Evolutionary conservation across 2,329 filamentous ascomycete species (phyloP).

Genomic region (Hypoxylon sp.): DNA sequence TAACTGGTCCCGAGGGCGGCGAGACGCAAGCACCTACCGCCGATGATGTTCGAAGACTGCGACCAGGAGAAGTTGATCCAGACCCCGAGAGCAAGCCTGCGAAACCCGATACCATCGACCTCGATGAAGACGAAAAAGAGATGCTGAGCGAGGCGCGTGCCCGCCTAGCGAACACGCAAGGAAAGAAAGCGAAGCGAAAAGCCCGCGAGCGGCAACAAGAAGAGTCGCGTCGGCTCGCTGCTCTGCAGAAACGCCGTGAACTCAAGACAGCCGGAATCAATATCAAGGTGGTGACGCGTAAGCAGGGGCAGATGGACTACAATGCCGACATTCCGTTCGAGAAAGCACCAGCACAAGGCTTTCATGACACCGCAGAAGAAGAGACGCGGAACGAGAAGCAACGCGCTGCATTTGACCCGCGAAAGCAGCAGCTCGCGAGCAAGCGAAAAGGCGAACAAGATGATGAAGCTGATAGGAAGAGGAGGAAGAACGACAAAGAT

Average conservation of each 20-base stretch:
- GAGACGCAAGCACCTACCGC: conserved; percentile 89
- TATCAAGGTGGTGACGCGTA: conserved; percentile 90
- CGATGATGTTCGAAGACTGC: conserved; percentile 87
- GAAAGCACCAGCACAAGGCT: conserved; percentile 85
- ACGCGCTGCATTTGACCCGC: conserved; percentile 85
- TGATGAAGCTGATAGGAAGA: conserved; percentile 83
- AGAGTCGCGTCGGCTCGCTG: conserved; percentile 87
- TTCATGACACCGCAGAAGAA: conserved; percentile 93
- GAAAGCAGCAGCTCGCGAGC: conserved; percentile 87
- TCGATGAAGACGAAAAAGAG: conserved; percentile 99
- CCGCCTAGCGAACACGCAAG: conserved; percentile 95
- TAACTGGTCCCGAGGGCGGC: conserved; percentile 85
- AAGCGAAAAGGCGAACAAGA: conserved; percentile 93
- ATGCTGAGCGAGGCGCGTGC: conserved; percentile 98
- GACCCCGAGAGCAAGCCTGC: conserved; percentile 97
- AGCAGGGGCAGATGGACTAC: conserved; percentile 99
- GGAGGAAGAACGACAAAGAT: conserved; percentile 88
- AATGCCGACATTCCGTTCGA: conserved; percentile 99
- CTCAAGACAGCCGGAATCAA: conserved; percentile 98
- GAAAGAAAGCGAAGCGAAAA: conserved; percentile 98
- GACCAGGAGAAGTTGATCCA: conserved; percentile 94
- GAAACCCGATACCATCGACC: conserved; percentile 93
- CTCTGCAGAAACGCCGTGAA: conserved; percentile 93
- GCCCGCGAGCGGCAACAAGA: conserved; percentile 94
- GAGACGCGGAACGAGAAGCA: conserved; percentile 81